Evolutionary conservation across 345 rosid genomes (phyloP).

Genomic region (Sonneratia caseolaris): DNA sequence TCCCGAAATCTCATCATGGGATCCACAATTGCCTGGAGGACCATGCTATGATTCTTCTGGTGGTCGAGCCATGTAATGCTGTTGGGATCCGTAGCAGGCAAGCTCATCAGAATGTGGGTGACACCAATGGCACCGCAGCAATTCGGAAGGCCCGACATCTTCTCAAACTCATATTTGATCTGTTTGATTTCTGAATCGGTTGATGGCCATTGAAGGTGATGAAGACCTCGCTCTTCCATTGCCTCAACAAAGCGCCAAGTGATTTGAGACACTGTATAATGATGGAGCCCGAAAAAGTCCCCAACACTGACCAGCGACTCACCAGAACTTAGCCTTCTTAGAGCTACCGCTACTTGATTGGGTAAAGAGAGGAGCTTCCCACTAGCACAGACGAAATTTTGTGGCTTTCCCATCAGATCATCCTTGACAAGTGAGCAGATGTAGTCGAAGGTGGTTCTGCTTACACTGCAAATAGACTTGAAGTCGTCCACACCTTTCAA

Average conservation of each 20-base stretch:
- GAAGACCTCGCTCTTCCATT: constrained; percentile 50
- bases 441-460: constrained; percentile 41
- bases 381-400: constrained; percentile 26
- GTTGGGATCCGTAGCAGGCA: constrained; percentile 38
- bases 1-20: constrained; percentile 51
- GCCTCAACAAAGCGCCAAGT: constrained; percentile 66
- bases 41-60: constrained; percentile 58
- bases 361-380: constrained; percentile 39
- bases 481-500: constrained; percentile 13
- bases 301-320: constrained; percentile 40
- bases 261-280: constrained; percentile 56
- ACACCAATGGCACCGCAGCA: constrained; percentile 53
- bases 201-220: constrained; percentile 53
- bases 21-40: constrained; percentile 56
- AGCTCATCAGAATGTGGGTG: constrained; percentile 44
- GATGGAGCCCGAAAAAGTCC: constrained; percentile 43
- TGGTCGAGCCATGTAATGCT: constrained; percentile 42
- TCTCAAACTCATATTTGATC: constrained; percentile 49
- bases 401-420: constrained; percentile 32
- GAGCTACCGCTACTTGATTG: constrained; percentile 53
- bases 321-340: constrained; percentile 53
- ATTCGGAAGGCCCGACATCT: constrained; percentile 48
- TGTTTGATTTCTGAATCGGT: constrained; percentile 31
- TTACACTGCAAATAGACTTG: constrained; percentile 32
- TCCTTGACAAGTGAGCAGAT: constrained; percentile 51